Evolutionary conservation across 768 basidiomycete species (phyloP).

Genomic region (Xerocomellus dryophilus): DNA sequence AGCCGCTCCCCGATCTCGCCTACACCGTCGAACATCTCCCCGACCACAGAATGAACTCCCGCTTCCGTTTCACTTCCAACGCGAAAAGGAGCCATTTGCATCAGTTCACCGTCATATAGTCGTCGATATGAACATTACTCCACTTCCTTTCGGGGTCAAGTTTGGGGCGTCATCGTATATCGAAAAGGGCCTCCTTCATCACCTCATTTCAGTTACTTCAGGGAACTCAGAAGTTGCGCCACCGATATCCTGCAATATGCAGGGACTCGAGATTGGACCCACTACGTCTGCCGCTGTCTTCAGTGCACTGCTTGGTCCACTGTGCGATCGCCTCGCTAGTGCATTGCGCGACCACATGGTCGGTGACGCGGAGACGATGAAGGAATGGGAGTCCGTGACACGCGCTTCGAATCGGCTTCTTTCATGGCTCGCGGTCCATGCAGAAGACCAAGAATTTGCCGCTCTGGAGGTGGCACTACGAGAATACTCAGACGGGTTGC

Average conservation of each 20-base stretch:
- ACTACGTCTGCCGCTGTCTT: constrained; percentile 45
- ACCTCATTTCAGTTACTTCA: constrained; percentile 46
- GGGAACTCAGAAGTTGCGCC: constrained; percentile 23
- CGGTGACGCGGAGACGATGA: constrained; percentile 20
- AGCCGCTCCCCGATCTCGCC: constrained; percentile 9
- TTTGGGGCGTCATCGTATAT: constrained; percentile 55
- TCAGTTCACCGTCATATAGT: constrained; percentile 24
- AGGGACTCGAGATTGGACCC: constrained; percentile 44
- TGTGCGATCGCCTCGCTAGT: constrained; percentile 45
- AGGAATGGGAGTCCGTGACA: constrained; percentile 41
- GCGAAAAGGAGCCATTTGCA: constrained; percentile 3
- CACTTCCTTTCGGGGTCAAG: constrained; percentile 48
- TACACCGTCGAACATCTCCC: constrained; percentile 15
- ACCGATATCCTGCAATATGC: constrained; percentile 33
- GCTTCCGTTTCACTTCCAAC: constrained; percentile 17
- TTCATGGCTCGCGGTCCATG: constrained; percentile 42
- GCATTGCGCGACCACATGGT: constrained; percentile 35
- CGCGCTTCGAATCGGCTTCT: constrained; percentile 43
- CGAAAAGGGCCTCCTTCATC: constrained; percentile 56
- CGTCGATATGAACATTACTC: constrained; percentile 51
- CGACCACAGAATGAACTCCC: constrained; percentile 8
- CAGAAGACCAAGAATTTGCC: constrained; percentile 33
- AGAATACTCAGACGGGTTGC: constrained; percentile 37
- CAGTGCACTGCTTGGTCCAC: constrained; percentile 40
- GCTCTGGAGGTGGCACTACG: constrained; percentile 35